Conservation (phyloP, 805 yeast genomes). For the Saccharomyces kudriavzevii region DNA sequence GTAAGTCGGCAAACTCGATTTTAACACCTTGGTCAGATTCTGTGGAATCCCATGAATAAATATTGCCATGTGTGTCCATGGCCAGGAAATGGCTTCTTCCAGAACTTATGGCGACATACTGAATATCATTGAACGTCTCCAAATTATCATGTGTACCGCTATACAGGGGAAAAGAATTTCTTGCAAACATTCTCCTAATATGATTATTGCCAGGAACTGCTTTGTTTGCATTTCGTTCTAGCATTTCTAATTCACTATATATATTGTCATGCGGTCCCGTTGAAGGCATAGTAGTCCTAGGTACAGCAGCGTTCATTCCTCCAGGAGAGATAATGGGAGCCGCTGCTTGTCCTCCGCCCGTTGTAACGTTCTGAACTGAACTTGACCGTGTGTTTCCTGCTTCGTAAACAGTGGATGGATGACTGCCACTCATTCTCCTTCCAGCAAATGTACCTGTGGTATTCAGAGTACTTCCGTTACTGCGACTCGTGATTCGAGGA, state of each 20-base stretch:
- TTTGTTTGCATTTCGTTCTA: constrained; percentile 16
- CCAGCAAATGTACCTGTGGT: constrained; percentile 14
- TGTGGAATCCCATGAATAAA: constrained; percentile 58
- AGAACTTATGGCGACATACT: constrained; percentile 40
- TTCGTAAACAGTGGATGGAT: constrained; percentile 7
- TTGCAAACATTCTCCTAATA: constrained; percentile 24
- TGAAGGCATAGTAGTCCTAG: constrained; percentile 3
- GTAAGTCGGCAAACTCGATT: constrained; percentile 32
- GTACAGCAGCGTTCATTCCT: background rate
- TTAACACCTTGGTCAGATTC: constrained; percentile 37
- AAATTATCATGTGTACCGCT: constrained; percentile 6
- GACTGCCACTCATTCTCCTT: background rate
- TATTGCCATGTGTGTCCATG: constrained; percentile 38
- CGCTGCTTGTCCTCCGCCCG: background rate
- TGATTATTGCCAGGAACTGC: constrained; percentile 22
- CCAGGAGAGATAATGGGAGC: background rate
- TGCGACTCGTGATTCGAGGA: constrained; percentile 6
- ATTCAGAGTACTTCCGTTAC: constrained; percentile 10
- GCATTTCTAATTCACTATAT: constrained; percentile 18
- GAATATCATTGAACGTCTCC: constrained; percentile 28
- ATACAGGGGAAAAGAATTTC: constrained; percentile 21
- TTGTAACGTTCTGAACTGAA: background rate
- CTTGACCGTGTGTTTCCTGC: constrained; percentile 1
- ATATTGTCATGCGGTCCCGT: constrained; percentile 23
- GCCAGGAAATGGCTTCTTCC: constrained; percentile 63